A percentile compares a stretch with the other conserved stretches of the same genome.
Evolutionary conservation across 345 rosid species (phyloP).

Genomic region (Physaria fendleri): DNA sequence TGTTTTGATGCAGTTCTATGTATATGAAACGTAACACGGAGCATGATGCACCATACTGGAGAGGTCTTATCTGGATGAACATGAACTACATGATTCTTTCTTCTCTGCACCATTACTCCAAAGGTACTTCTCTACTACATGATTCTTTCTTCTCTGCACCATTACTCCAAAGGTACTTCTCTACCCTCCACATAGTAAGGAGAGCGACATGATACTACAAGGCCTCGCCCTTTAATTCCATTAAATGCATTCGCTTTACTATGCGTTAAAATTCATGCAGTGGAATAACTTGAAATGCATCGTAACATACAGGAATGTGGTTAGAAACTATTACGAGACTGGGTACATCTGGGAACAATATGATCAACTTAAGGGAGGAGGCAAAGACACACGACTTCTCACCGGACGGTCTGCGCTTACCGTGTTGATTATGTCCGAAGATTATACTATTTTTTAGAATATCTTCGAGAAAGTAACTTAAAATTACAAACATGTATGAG

Average conservation of each 20-base stretch:
- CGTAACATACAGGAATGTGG: slow-evolving; percentile 55
- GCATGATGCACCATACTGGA: slow-evolving; percentile 98
- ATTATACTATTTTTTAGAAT: slow-evolving; percentile 34
- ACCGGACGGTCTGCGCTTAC: slow-evolving; percentile 94
- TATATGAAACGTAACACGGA: slow-evolving; percentile 97
- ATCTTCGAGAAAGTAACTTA: neutral
- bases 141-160: too few relatives aligned
- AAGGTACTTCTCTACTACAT: slow-evolving; percentile 54
- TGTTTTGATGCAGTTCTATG: slow-evolving; percentile 46
- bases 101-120: slow-evolving; percentile 73
- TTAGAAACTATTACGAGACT: slow-evolving; percentile 59
- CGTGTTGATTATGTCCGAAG: slow-evolving; percentile 75
- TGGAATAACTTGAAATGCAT: slow-evolving; percentile 26
- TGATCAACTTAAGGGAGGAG: slow-evolving; percentile 73
- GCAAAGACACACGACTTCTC: slow-evolving; percentile 72
- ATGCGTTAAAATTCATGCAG: too few relatives aligned
- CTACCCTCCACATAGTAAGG: too few relatives aligned
- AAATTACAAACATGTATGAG: neutral
- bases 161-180: too few relatives aligned
- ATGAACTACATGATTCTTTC: slow-evolving; percentile 89
- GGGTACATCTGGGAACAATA: slow-evolving; percentile 97
- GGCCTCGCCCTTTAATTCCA: too few relatives aligned
- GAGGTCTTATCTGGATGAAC: slow-evolving; percentile 98
- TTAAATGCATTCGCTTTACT: too few relatives aligned
- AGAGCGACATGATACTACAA: too few relatives aligned